Evolutionary conservation across 2,329 filamentous ascomycete genomes (phyloP).

Genomic region (Trichoderma breve): DNA sequence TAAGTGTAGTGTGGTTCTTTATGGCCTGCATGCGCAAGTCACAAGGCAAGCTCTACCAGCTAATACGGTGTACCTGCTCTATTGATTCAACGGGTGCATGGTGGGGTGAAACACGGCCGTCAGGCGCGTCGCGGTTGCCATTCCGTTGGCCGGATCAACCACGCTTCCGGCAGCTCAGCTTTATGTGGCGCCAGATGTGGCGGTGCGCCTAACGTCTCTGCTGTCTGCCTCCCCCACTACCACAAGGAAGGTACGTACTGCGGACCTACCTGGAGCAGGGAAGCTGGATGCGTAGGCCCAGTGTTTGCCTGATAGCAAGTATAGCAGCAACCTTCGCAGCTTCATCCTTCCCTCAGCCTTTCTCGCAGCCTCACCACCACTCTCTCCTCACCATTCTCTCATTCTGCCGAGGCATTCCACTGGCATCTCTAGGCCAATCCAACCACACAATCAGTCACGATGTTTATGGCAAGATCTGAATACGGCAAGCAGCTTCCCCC

Average conservation of each 20-base stretch:
- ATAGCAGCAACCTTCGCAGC: neutral
- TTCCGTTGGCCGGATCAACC: constrained; percentile 14
- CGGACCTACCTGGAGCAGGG: neutral
- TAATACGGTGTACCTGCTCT: neutral
- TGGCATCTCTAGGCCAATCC: constrained; percentile 9
- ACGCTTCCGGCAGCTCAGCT: neutral
- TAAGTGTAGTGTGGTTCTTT: neutral
- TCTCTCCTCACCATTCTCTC: neutral
- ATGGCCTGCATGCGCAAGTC: neutral
- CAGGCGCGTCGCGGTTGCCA: constrained; percentile 19
- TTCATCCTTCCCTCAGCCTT: constrained; percentile 24
- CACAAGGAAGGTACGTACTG: constrained; percentile 6
- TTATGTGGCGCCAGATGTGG: constrained; percentile 9
- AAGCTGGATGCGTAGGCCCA: constrained; percentile 36
- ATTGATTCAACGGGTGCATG: neutral
- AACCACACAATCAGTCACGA: constrained; percentile 54
- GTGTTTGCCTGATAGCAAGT: constrained; percentile 37
- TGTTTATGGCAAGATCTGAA: constrained; percentile 99
- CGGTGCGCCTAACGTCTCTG: neutral
- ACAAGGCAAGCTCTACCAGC: neutral
- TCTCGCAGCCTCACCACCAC: constrained; percentile 20
- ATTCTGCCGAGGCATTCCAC: neutral
- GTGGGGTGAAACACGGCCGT: constrained; percentile 12
- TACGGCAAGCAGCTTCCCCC: constrained; percentile 59
- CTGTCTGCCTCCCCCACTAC: constrained; percentile 6